Percentiles rank a stretch among this genome's conserved stretches.
Conservation (phyloP, 2,329 filamentous ascomycete genomes). For the Ophiostoma triangulosporum region DNA sequence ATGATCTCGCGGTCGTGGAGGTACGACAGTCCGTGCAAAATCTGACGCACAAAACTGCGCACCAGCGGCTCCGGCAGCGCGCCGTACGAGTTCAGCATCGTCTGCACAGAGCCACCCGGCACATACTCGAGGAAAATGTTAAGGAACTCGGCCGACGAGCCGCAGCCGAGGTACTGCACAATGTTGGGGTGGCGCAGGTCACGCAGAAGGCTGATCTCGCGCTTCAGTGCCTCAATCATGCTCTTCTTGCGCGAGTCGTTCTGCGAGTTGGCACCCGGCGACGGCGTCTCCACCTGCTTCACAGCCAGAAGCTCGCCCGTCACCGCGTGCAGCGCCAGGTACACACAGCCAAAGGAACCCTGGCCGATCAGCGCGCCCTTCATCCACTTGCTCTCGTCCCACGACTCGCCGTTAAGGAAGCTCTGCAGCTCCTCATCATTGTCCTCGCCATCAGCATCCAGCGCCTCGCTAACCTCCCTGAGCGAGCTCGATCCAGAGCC, state of each 20-base stretch:
- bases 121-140: slow-evolving; percentile 99
- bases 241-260: slow-evolving; percentile 86
- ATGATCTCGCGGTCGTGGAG: slow-evolving; percentile 93
- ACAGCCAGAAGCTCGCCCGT: slow-evolving; percentile 96
- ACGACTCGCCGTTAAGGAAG: slow-evolving; percentile 84
- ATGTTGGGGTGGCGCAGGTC: slow-evolving; percentile 95
- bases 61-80: slow-evolving; percentile 87
- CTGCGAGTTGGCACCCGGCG: slow-evolving; percentile 60
- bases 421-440: slow-evolving; percentile 78
- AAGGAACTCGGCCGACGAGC: slow-evolving; percentile 76
- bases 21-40: slow-evolving; percentile 82
- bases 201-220: slow-evolving; percentile 85
- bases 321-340: slow-evolving; percentile 84
- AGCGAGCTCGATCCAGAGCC: slow-evolving; percentile 55
- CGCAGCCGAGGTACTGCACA: slow-evolving; percentile 93
- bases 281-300: slow-evolving; percentile 91
- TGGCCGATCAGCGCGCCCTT: slow-evolving; percentile 95
- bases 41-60: slow-evolving; percentile 92
- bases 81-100: slow-evolving; percentile 97
- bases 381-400: slow-evolving; percentile 98
- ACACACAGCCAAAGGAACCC: slow-evolving; percentile 92
- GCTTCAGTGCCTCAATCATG: slow-evolving; percentile 96
- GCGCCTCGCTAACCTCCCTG: slow-evolving; percentile 70
- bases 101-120: slow-evolving; percentile 90
- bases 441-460: slow-evolving; percentile 85